phyloP scores from a whole-genome alignment of 495 filamentous ascomycete genomes.

The Umbilicaria muhlenbergii region DNA sequence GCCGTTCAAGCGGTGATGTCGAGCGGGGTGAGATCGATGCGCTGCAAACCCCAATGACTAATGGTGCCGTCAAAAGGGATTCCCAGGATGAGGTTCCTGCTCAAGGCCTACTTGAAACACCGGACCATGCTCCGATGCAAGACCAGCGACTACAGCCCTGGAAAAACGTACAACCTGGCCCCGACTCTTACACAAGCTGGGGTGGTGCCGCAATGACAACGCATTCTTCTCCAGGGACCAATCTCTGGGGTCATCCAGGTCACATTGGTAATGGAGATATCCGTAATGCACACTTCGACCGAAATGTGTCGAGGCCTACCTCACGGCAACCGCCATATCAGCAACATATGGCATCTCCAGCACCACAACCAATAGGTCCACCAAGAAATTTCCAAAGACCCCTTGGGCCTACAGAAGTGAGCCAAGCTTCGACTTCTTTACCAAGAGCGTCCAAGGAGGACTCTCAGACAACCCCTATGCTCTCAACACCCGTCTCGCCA shows the following conservation, averaged over 20 bases:
- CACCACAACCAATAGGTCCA: conserved; percentile 12
- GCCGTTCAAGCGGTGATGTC: no score
- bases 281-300: conserved; percentile 67
- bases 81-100: neutral
- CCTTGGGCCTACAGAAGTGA: conserved; percentile 3
- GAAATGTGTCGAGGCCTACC: conserved; percentile 33
- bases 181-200: conserved; percentile 16
- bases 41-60: conserved; percentile 5
- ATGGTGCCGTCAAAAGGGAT: neutral
- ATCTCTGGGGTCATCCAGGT: conserved; percentile 61
- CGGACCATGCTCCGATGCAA: conserved; percentile 4
- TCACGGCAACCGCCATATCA: conserved; percentile 18
- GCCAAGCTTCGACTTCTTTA: no score
- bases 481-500: conserved; percentile 5
- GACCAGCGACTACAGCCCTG: conserved; percentile 11
- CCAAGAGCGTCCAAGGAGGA: conserved; percentile 6
- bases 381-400: conserved; percentile 10
- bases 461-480: conserved; percentile 12
- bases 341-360: conserved; percentile 10
- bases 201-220: conserved; percentile 10
- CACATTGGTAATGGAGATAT: conserved; percentile 42
- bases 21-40: conserved; percentile 4
- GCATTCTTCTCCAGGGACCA: conserved; percentile 32
- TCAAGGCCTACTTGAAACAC: neutral
- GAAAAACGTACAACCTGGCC: conserved; percentile 12